A percentile compares a stretch with the other conserved stretches of the same genome.
phyloP scores from a whole-genome alignment of 2,329 filamentous ascomycete genomes.

The Huntiella bhutanensis region DNA sequence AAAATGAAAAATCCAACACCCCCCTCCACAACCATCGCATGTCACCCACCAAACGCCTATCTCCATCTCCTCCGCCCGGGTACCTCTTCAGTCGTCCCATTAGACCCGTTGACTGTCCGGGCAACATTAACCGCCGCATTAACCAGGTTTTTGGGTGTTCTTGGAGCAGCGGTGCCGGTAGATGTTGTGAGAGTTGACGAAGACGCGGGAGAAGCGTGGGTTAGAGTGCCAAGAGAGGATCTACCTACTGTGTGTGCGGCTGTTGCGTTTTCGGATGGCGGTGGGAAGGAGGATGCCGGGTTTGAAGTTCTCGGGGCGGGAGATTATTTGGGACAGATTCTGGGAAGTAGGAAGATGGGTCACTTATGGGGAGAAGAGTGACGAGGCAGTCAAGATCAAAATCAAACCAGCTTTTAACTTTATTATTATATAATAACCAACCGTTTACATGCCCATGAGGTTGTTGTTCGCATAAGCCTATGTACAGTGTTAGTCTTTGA shows the following conservation, averaged over 20 bases:
- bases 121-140: constrained; percentile 45
- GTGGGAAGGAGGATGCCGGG: constrained; percentile 26
- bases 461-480: constrained; percentile 74
- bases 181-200: constrained; percentile 46
- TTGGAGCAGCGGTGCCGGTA: constrained; percentile 45
- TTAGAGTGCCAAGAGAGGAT: constrained; percentile 44
- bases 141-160: constrained; percentile 49
- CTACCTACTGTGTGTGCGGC: constrained; percentile 42
- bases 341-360: constrained; percentile 26
- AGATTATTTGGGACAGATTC: constrained; percentile 43
- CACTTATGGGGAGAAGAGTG: constrained; percentile 23
- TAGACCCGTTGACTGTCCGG: constrained; percentile 45
- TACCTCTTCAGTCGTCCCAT: constrained; percentile 12
- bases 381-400: not conserved
- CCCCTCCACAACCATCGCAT: constrained; percentile 14
- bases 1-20: constrained; percentile 16
- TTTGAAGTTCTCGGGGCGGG: constrained; percentile 38
- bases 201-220: constrained; percentile 33
- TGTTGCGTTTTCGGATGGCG: constrained; percentile 38
- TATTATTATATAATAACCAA: no score
- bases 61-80: constrained; percentile 24
- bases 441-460: constrained; percentile 30
- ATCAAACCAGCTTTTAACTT: not conserved
- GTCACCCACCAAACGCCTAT: constrained; percentile 30
- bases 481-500: not conserved